A percentile compares a stretch with the other conserved stretches of the same genome.
These are phyloP conservation scores for Trypanosoma conorhini DNA, from an alignment of 208 protist species.

Conservation along the genomic window DNA sequence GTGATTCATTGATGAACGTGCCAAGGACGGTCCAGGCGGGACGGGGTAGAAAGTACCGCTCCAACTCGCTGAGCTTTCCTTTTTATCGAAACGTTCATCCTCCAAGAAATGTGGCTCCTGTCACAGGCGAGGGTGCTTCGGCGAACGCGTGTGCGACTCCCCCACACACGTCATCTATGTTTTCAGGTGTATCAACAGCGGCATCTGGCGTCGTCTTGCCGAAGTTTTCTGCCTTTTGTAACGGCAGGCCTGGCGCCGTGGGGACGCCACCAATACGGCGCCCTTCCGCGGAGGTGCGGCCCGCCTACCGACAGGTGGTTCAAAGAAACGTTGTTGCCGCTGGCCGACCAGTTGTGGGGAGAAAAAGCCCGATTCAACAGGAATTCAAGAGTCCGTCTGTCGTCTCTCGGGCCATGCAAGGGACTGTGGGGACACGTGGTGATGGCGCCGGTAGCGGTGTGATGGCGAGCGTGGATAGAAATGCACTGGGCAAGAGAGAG, in stretches of 20 bases:
- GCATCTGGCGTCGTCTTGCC: not conserved
- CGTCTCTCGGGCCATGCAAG: not conserved
- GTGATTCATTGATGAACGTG: not conserved
- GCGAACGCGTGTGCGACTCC: not conserved
- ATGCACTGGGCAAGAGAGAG: not conserved
- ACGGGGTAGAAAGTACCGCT: not conserved
- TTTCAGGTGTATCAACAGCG: not conserved
- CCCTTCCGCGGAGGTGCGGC: not conserved
- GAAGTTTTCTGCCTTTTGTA: conserved; percentile 2
- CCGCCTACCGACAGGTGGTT: not conserved
- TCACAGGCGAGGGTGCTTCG: not conserved
- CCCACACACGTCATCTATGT: conserved; percentile 1
- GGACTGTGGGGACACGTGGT: not conserved
- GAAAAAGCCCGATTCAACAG: not conserved
- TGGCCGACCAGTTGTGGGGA: not conserved
- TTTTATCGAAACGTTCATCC: not conserved
- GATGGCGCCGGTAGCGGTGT: not conserved
- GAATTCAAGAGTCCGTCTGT: not conserved
- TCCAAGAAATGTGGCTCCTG: not conserved
- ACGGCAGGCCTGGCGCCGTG: not conserved
- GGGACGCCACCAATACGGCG: not conserved
- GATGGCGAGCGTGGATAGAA: not conserved
- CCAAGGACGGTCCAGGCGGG: not conserved
- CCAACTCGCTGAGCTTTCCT: not conserved
- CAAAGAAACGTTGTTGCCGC: not conserved